A percentile compares a stretch with the other conserved stretches of the same genome.
Evolutionary conservation across 1,284 basidiomycete genomes (phyloP).

Genomic region (Trichosporon coremiiforme): DNA sequence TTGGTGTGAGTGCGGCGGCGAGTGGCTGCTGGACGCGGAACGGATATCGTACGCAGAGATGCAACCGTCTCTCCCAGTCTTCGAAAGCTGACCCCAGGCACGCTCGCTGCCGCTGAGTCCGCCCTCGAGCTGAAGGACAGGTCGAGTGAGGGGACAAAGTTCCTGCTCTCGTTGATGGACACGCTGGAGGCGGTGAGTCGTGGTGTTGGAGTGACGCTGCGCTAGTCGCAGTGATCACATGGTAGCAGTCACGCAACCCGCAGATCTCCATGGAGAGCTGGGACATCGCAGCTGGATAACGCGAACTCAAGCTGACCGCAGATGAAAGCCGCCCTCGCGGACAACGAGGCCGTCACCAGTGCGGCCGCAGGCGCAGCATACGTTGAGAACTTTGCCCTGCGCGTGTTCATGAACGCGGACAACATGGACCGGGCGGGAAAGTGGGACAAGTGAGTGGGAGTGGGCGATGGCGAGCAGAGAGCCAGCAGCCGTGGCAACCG

Average conservation of each 20-base stretch:
- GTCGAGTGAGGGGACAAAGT: conserved; percentile 67
- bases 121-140: conserved; percentile 71
- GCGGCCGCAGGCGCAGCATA: conserved; percentile 82
- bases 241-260: not conserved
- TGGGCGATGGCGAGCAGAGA: not conserved
- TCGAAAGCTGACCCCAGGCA: conserved; percentile 61
- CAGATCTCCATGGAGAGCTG: too few relatives aligned
- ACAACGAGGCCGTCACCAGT: conserved; percentile 78
- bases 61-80: too few relatives aligned
- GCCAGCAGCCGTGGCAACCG: too few relatives aligned
- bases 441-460: conserved; percentile 65
- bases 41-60: too few relatives aligned
- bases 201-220: not conserved
- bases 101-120: conserved; percentile 85
- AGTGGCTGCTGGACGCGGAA: not conserved
- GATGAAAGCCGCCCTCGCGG: conserved; percentile 73
- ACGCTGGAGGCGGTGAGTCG: conserved; percentile 68
- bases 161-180: conserved; percentile 74
- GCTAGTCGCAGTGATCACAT: too few relatives aligned
- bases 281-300: too few relatives aligned
- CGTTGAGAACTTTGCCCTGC: conserved; percentile 90
- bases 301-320: conserved; percentile 32
- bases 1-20: conserved; percentile 76
- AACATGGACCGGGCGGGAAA: conserved; percentile 72
- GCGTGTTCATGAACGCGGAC: conserved; percentile 85